phyloP scores from a whole-genome alignment of 164 flowering plant species.

The Macadamia tetraphylla region DNA sequence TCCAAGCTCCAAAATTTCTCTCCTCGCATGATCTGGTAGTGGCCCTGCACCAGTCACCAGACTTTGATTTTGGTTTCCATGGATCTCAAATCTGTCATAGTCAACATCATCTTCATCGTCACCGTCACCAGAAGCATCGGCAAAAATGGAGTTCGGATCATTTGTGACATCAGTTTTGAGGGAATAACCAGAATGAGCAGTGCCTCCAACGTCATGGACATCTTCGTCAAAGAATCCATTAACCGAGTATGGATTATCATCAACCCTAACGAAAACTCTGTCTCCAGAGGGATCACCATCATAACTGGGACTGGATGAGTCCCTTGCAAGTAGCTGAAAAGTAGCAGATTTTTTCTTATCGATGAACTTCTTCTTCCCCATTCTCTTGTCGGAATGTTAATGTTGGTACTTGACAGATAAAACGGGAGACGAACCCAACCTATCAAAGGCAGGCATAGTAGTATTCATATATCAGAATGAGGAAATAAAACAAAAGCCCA shows the following conservation, averaged over 20 bases:
- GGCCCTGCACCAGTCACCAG: background rate
- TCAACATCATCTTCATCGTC: slow-evolving; percentile 17
- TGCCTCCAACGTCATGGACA: background rate
- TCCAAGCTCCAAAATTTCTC: slow-evolving; percentile 84
- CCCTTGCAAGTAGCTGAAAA: slow-evolving; percentile 71
- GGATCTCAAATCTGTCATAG: background rate
- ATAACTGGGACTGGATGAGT: slow-evolving; percentile 61
- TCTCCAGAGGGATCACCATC: slow-evolving; percentile 40
- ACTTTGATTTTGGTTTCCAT: background rate
- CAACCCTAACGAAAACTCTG: slow-evolving; percentile 80
- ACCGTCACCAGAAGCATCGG: slow-evolving; percentile 57
- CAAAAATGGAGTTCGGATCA: slow-evolving; percentile 51
- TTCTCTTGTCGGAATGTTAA: background rate
- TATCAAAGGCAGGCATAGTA: too few relatives aligned
- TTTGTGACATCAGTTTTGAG: slow-evolving; percentile 5
- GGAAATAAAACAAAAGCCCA: too few relatives aligned
- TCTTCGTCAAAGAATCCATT: slow-evolving; percentile 23
- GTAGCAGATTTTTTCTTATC: slow-evolving; percentile 92
- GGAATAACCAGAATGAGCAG: background rate
- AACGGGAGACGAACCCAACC: too few relatives aligned
- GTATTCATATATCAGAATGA: too few relatives aligned
- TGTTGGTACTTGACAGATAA: too few relatives aligned
- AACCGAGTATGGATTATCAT: slow-evolving; percentile 44
- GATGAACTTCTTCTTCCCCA: slow-evolving; percentile 78
- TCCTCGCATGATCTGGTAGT: slow-evolving; percentile 62